Evolutionary conservation across 208 protist genomes (phyloP), one percentile per base, ranked within the genome.

Genomic region (Angomonas deanei): DNA sequence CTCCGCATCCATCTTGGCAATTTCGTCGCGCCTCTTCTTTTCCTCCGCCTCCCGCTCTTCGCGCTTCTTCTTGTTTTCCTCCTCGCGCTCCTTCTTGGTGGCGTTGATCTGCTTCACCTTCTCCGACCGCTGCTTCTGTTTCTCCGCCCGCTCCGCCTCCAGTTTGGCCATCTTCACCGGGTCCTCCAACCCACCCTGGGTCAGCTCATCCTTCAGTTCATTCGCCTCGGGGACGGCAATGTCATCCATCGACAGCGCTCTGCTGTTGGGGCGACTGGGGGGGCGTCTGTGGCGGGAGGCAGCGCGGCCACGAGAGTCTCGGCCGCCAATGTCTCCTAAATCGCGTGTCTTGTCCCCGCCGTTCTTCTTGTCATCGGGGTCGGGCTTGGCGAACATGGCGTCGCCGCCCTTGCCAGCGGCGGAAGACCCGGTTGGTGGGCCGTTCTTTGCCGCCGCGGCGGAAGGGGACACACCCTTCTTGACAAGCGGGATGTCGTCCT

Each of bases 171-270:
- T 38, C 17, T 48, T 52, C 6, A 76, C 59, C 4, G 46, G 65
- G 32, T 56, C 71, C 17, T 57, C 28, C n/a, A 71, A 32, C 4
- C 53, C 53, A 32, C 34, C 34, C 19, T 34, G 50, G 19, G 23
- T 24, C 15, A 79, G 56, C 32, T 81, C 75, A 23, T 82, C 78
- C 32, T 74, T 70, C 30, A 92, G 33, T 63, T 92, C 82, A 23
- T 87, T 69, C 23, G 72, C 86, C 54, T 71, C 61, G 2, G 86
- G 86, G 55, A 92, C 77, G 39, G 82, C 78, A 8, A 88, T 63
- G 31, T 80, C 65, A 38, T 72, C 74, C 52, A 90, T 82, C 54
- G 72, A 81, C 17, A 81, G 61, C 47, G 76, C 69, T 56, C 72
- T 74, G 26, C 66, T 84, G 65, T 69, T 17, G 15, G 69, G 63